Percentiles rank a stretch among this genome's conserved stretches.
Conservation (phyloP, 257 asterid species). For the Solanum pinnatisectum region DNA sequence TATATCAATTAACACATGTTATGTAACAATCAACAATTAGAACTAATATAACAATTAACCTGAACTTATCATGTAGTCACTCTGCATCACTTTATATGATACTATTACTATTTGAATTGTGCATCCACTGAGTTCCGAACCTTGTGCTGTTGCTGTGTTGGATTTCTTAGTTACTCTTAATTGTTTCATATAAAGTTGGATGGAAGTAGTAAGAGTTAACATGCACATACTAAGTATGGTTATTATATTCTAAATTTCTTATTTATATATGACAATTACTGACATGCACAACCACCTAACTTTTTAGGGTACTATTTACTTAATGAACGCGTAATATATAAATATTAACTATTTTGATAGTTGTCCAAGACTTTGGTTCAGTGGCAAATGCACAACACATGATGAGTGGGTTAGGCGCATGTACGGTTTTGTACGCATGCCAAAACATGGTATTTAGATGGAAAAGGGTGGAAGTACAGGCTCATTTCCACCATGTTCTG, state of each 20-base stretch:
- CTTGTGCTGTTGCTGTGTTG: not conserved
- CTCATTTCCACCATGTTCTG: not conserved
- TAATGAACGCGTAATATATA: not conserved
- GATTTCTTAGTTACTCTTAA: not conserved
- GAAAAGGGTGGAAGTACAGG: not conserved
- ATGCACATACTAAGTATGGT: not conserved
- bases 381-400: not conserved
- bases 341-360: not conserved
- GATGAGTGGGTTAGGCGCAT: not conserved
- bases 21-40: not conserved
- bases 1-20: not conserved
- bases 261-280: not conserved
- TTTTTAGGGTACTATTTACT: not conserved
- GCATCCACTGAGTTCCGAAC: not conserved
- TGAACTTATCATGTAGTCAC: not conserved
- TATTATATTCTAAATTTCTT: too few species aligned
- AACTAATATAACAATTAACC: not conserved
- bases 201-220: not conserved
- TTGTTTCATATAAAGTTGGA: not conserved
- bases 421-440: not conserved
- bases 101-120: not conserved
- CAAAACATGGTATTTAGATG: not conserved
- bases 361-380: not conserved
- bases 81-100: not conserved
- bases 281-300: not conserved